Evolutionary conservation across 768 basidiomycete species (phyloP), one percentile per base, ranked within the genome.

Genomic region (Serendipita sp.): DNA sequence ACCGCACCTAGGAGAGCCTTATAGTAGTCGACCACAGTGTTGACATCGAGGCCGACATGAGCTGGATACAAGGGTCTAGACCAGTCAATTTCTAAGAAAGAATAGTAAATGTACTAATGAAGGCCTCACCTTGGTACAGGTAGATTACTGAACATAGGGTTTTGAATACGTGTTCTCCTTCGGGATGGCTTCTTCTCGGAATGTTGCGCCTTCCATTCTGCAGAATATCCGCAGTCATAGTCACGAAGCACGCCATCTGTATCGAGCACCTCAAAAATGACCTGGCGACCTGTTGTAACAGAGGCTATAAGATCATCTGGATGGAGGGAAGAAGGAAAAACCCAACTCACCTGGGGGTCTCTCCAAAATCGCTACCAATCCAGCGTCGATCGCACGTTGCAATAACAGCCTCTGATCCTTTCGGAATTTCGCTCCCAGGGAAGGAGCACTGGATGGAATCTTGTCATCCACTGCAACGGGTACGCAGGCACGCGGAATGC

Each of bases 221-320:
- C 53, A n/a, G 53, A 58, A n/a, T 20, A 33, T 58, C 53, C 53
- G 17, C 22, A 28, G 53, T 58, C 53, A n/a, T 26, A 22, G 30
- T 58, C 24, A 33, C 17, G 22, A 58, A 58, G 30, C 17, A n/a
- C 31, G 24, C 53, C 53, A 58, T 58, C 30, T 4, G 53, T 22
- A n/a, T 58, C 53, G 31, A 58, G 53, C 1, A 58, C 31, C n/a
- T 58, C 53, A 28, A 58, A 58, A n/a, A 58, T 58, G 53, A 58
- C 53, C 9, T 34, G 17, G 9, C 22, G 22, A n/a, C n/a, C 53
- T 22, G 2, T 1, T 28, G 7, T 22, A n/a, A 22, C n/a, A 22
- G 5, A n/a, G 5, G 11, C 17, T n/a, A 17, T 20, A n/a, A 50
- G 45, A 50, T 22, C 9, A 7, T 50, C 5, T 7, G 14, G 34